Base-by-base conservation (phyloP, 768 basidiomycete genomes). In the Coprinellus micaceus region DNA sequence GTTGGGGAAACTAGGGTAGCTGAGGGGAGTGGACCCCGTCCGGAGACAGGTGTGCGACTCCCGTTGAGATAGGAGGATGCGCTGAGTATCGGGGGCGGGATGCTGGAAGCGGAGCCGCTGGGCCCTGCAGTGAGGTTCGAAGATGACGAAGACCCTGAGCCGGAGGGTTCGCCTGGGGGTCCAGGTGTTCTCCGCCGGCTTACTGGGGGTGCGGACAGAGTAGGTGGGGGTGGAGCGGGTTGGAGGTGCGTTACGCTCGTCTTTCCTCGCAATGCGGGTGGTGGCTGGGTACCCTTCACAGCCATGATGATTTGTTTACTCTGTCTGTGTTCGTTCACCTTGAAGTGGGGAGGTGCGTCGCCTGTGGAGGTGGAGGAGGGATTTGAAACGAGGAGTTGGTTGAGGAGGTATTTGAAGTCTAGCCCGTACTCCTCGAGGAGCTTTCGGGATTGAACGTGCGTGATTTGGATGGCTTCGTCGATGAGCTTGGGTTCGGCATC, bases 331-430 rank as follows among this genome's bases (percentile, higher is more conserved):
- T 65, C 64, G 19, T 64, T 63, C 61, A 69, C 70, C 19, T 67
- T 64, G 52, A 78, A 65, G 22, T 69, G 55, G 11, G 69, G 67
- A 25, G 70, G 63, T 11, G 64, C 29, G 49, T 68, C 66, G 12
- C 58, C 39, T 17, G 55, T 60, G 47, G 74, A 65, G 62, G 79
- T 80, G 1, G 83, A 80, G 21, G 76, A 70, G 53, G 79, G 78
- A n/a, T n/a, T n/a, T n/a, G n/a, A n/a, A 12, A 77, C 70, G 1
- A 91, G 77, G 3, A 89, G 74, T n/a, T 80, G 78, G 30, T 91
- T 85, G n/a, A 98, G 77, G n/a, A 96, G 77, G 74, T 88, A 94
- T 22, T 89, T 88, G 68, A 98, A 97, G 73, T 97, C 95, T 33
- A 98, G 83, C 2, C 95, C 95, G 65, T 87, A 93, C 64, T 98